Percentiles rank a stretch among this genome's conserved stretches.
Evolutionary conservation across 2,329 filamentous ascomycete genomes (phyloP).

Genomic region (Biscogniauxia sp.): DNA sequence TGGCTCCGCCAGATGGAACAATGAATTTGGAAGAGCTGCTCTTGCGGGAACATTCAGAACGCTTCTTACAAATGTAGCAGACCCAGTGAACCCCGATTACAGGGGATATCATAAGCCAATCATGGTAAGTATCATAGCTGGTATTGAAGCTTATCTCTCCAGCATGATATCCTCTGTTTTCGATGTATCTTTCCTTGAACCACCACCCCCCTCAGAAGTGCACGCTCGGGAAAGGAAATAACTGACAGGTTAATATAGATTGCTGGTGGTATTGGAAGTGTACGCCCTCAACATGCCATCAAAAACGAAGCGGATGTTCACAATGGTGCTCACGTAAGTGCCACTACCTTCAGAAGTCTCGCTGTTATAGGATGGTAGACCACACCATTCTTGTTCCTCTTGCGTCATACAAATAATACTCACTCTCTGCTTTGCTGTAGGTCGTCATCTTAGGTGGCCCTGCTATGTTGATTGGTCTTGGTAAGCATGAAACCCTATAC

Average conservation of each 20-base stretch:
- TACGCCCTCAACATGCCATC: conserved; percentile 84
- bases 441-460: conserved; percentile 86
- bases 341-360: background rate
- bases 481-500: background rate
- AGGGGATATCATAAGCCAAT: conserved; percentile 95
- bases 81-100: conserved; percentile 56
- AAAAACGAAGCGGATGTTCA: conserved; percentile 79
- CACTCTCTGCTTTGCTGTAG: background rate
- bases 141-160: background rate
- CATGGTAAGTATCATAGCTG: conserved; percentile 19
- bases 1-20: conserved; percentile 93
- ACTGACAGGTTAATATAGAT: conserved; percentile 64
- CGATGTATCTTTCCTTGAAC: no score
- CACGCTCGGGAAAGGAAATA: background rate
- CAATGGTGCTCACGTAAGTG: conserved; percentile 68
- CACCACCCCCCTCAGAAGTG: no score
- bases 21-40: conserved; percentile 87
- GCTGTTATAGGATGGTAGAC: background rate
- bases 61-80: conserved; percentile 58
- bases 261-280: conserved; percentile 90
- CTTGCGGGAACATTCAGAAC: conserved; percentile 91
- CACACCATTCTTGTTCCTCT: background rate
- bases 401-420: background rate
- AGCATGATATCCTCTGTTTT: background rate
- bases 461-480: conserved; percentile 95